Base-by-base conservation (phyloP, 179 eudicot species). In the Vitellaria paradoxa region DNA sequence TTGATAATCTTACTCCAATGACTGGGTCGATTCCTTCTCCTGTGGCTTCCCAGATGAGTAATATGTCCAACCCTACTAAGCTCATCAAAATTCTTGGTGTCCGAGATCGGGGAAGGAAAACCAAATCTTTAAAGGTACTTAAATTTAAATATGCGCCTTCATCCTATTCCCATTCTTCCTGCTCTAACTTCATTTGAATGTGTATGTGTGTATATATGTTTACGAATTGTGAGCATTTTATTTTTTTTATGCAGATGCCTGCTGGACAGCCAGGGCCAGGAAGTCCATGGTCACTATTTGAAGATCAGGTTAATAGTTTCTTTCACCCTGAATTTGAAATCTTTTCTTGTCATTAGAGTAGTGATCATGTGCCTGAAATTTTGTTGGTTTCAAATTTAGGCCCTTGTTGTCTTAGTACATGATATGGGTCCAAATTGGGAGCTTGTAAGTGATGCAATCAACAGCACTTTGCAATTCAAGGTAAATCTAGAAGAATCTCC, bases 371-470 rank as follows among this genome's bases (percentile, higher is more conserved):
- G 17, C 68, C 74, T 86, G 76, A 84, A 13, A 26, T 30, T 70
- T 9, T 18, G 23, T 49, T 46, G 37, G 45, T 15, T 59, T 46
- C 79, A 12, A 26, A 20, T 78, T 72, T 84, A 96, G 99, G 97
- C 99, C 45, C 98, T 94, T 87, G 91, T 96, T 80, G 99, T 96
- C 71, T 94, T 96, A 56, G 99, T 91, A 40, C 99, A 96, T 87
- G 99, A 96, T 86, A 82, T 96, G 88, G 99, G 99, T 83, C 98
- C 98, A 68, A 93, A 96, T 75, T 96, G 99, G 99, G 97, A 92
- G 89, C 93, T 96, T 81, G 89, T 96, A 50, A 93, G 98, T 85
- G 98, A 96, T 89, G 98, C 97, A 73, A 83, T 96, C 53, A 96
- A 92, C 86, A 87, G 87, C 81, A 91, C 91, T 78, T 84, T 94